phyloP scores from a whole-genome alignment of 2,329 filamentous ascomycete genomes.

The Rosellinia necatrix region DNA sequence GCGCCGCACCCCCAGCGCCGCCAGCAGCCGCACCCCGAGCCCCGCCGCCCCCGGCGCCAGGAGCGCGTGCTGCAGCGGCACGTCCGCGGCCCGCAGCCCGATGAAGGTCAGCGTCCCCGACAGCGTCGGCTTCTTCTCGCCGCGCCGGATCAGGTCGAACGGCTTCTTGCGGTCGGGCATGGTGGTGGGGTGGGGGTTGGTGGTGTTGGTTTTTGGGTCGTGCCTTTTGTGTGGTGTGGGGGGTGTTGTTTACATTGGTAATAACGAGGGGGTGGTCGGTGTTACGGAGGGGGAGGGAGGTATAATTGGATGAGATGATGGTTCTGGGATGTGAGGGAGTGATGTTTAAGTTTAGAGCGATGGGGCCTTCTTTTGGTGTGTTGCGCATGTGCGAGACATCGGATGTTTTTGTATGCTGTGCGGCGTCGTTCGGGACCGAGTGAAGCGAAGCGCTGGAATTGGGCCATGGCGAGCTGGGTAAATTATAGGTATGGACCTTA shows the following conservation, averaged over 20 bases:
- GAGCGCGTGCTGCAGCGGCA: conserved; percentile 35
- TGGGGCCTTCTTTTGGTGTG: no score
- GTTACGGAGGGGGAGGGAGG: no score
- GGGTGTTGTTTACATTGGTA: no score
- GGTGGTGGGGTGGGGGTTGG: background rate
- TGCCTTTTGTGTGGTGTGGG: background rate
- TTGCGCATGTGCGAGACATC: background rate
- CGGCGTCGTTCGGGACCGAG: conserved; percentile 16
- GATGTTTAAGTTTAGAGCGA: no score
- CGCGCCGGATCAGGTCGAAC: conserved; percentile 45
- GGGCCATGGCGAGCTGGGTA: no score
- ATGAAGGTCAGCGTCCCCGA: conserved; percentile 46
- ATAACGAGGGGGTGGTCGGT: no score
- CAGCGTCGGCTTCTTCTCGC: conserved; percentile 42
- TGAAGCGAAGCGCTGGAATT: no score
- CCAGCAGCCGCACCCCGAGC: conserved; percentile 52
- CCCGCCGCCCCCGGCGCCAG: conserved; percentile 39
- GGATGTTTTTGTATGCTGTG: background rate
- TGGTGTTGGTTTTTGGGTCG: background rate
- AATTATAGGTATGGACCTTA: no score
- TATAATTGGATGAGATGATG: no score
- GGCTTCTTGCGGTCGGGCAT: conserved; percentile 15
- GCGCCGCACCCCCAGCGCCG: conserved; percentile 47
- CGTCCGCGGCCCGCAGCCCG: conserved; percentile 44
- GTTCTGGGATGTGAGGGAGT: no score